Evolutionary conservation across 2,329 filamentous ascomycete genomes (phyloP).

Genomic region (Fusarium oligoseptatum): DNA sequence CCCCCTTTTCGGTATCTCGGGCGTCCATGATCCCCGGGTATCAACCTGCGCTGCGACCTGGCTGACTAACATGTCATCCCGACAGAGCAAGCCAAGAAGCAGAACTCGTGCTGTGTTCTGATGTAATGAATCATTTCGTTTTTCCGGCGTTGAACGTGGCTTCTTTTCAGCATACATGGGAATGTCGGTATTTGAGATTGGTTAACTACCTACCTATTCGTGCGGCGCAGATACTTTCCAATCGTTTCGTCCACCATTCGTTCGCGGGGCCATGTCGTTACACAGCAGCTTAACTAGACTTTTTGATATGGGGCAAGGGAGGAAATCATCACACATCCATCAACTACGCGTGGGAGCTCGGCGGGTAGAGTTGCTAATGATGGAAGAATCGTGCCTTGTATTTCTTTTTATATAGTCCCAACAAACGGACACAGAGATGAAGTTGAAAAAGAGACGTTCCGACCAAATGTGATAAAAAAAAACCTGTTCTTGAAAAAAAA

Average conservation of each 20-base stretch:
- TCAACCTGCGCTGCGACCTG: neutral
- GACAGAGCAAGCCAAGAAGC: constrained; percentile 78
- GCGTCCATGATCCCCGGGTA: neutral
- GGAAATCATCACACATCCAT: constrained; percentile 13
- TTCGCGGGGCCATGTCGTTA: constrained; percentile 37
- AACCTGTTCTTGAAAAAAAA: neutral
- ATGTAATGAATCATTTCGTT: constrained; percentile 65
- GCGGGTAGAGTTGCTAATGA: constrained; percentile 11
- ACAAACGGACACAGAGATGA: constrained; percentile 25
- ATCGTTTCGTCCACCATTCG: constrained; percentile 45
- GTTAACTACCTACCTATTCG: constrained; percentile 41
- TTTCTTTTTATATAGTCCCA: constrained; percentile 19
- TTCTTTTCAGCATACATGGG: constrained; percentile 48
- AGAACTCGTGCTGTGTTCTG: constrained; percentile 80
- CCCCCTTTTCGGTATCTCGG: neutral
- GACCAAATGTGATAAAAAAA: neutral
- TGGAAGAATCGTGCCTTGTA: constrained; percentile 28
- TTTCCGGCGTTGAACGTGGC: constrained; percentile 51
- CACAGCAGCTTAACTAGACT: constrained; percentile 36
- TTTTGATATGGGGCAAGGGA: constrained; percentile 11
- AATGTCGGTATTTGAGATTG: constrained; percentile 49
- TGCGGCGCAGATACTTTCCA: constrained; percentile 45
- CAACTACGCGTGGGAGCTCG: constrained; percentile 9
- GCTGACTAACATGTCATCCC: constrained; percentile 18
- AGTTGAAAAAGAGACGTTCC: constrained; percentile 15